A percentile compares a stretch with the other conserved stretches of the same genome.
Evolutionary conservation across 768 basidiomycete species (phyloP).

Genomic region (Xerocomus spinulosus): DNA sequence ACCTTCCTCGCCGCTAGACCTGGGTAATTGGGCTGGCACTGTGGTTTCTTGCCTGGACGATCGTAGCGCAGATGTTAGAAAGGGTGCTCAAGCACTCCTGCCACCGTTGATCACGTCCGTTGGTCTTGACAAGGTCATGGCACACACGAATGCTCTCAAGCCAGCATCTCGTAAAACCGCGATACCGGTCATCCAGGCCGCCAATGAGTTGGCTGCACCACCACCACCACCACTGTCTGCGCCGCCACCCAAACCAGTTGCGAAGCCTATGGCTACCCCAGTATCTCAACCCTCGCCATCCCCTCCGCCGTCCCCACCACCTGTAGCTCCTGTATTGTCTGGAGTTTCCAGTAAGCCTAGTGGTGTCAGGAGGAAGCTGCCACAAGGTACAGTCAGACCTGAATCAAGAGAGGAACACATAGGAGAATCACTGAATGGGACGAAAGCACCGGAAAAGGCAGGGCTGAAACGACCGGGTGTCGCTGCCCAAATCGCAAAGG

Average conservation of each 20-base stretch:
- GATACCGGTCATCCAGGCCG: slow-evolving; percentile 83
- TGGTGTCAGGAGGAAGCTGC: slow-evolving; percentile 70
- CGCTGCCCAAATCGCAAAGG: slow-evolving; percentile 27
- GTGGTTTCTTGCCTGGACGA: slow-evolving; percentile 84
- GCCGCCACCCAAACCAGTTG: slow-evolving; percentile 27
- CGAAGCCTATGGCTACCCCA: slow-evolving; percentile 22
- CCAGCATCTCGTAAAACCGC: slow-evolving; percentile 85
- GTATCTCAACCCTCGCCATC: slow-evolving; percentile 27
- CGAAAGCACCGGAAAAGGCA: slow-evolving; percentile 35
- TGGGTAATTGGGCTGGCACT: slow-evolving; percentile 60
- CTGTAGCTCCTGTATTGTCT: slow-evolving; percentile 30
- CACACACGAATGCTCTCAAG: slow-evolving; percentile 82
- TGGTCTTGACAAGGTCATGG: slow-evolving; percentile 83
- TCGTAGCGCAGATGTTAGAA: slow-evolving; percentile 85
- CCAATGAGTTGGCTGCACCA: slow-evolving; percentile 46
- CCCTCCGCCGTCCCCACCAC: slow-evolving; percentile 45
- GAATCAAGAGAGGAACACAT: slow-evolving; percentile 39
- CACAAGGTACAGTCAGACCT: slow-evolving; percentile 50
- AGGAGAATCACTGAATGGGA: slow-evolving; percentile 31
- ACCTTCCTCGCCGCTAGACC: slow-evolving; percentile 53
- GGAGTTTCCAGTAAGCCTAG: slow-evolving; percentile 41
- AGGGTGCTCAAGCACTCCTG: slow-evolving; percentile 79
- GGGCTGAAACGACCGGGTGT: slow-evolving; percentile 44
- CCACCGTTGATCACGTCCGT: slow-evolving; percentile 68
- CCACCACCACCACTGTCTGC: slow-evolving; percentile 26